Conservation (phyloP, 805 yeast genomes). For the Myxozyma neotropica region DNA sequence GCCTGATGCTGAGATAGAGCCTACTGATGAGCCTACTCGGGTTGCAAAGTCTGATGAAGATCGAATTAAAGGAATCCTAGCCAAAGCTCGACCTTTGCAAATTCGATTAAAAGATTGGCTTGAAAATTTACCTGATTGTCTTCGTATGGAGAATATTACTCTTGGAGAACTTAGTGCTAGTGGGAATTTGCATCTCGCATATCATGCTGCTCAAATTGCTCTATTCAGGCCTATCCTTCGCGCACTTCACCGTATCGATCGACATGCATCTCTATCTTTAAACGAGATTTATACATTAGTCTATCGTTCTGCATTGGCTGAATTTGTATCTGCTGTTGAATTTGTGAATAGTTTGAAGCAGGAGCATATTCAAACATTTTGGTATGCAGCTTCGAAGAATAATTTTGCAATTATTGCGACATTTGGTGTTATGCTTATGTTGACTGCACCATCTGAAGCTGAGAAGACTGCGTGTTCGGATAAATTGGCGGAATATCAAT, state of each 20-base stretch:
- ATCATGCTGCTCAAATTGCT: slow-evolving; percentile 38
- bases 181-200: slow-evolving; percentile 37
- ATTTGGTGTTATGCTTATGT: slow-evolving; percentile 35
- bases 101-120: slow-evolving; percentile 44
- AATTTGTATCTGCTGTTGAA: slow-evolving; percentile 38
- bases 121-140: slow-evolving; percentile 40
- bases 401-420: slow-evolving; percentile 37
- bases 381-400: slow-evolving; percentile 38
- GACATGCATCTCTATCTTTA: slow-evolving; percentile 20
- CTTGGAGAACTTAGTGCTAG: slow-evolving; percentile 36
- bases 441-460: slow-evolving; percentile 31
- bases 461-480: slow-evolving; percentile 30
- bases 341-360: slow-evolving; percentile 34
- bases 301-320: slow-evolving; percentile 35
- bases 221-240: slow-evolving; percentile 36
- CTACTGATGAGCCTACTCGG: slow-evolving; percentile 1
- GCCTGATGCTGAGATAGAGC: not conserved
- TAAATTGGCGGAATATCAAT: slow-evolving; percentile 36
- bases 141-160: slow-evolving; percentile 35
- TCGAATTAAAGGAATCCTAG: slow-evolving; percentile 24
- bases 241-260: slow-evolving; percentile 31
- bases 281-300: slow-evolving; percentile 34
- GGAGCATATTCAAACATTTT: slow-evolving; percentile 39
- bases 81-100: slow-evolving; percentile 34
- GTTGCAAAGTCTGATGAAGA: slow-evolving; percentile 19